Conservation (phyloP, 257 asterid genomes). For the Parsonsia alboflavescens region DNA sequence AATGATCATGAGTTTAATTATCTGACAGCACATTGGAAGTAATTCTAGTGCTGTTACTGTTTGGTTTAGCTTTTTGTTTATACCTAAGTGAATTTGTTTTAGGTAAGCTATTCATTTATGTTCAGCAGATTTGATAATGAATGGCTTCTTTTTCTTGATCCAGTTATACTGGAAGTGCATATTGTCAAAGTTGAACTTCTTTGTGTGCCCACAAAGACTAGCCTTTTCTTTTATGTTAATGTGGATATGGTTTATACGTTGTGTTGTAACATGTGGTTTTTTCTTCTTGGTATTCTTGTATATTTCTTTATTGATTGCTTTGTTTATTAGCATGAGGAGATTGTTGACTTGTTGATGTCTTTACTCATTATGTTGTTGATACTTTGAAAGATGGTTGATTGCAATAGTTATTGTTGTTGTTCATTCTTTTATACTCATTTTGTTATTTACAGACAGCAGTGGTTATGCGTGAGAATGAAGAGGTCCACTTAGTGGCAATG, state of each 20-base stretch:
- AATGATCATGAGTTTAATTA: neutral
- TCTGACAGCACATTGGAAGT: neutral
- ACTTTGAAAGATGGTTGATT: neutral
- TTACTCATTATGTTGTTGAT: neutral
- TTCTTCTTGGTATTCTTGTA: neutral
- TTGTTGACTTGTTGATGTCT: neutral
- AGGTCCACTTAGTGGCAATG: conserved; percentile 96
- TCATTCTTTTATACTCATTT: conserved; percentile 17
- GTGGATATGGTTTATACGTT: neutral
- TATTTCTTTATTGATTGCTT: neutral
- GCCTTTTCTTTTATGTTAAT: neutral
- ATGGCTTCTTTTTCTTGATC: neutral
- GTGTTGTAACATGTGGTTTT: neutral
- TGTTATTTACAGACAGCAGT: conserved; percentile 71
- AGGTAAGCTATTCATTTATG: neutral
- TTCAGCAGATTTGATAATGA: neutral
- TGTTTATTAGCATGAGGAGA: neutral
- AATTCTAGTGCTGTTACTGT: neutral
- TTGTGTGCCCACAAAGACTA: no score
- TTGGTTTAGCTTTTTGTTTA: neutral
- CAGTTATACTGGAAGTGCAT: neutral
- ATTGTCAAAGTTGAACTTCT: neutral
- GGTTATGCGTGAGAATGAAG: conserved; percentile 70
- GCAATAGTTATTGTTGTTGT: conserved; percentile 1
- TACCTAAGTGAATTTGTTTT: neutral